phyloP scores from a whole-genome alignment of 352 stramenopile species.

The Pythium graminicola region DNA sequence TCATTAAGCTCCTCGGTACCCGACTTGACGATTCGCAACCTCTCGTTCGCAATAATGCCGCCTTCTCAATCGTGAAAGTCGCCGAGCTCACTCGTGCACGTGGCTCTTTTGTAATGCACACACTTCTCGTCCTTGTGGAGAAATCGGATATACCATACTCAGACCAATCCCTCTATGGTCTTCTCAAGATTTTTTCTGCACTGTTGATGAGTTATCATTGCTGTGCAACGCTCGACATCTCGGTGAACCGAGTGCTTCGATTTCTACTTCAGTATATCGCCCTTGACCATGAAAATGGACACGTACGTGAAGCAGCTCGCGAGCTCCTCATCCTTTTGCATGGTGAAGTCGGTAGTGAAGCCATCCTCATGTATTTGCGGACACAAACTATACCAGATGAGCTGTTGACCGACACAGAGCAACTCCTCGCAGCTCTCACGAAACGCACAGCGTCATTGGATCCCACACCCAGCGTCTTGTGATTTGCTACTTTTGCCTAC shows the following conservation, averaged over 20 bases:
- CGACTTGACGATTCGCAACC: slow-evolving; percentile 24
- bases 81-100: slow-evolving; percentile 29
- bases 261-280: slow-evolving; percentile 28
- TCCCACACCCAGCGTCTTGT: slow-evolving; percentile 11
- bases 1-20: slow-evolving; percentile 11
- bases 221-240: slow-evolving; percentile 42
- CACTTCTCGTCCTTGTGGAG: slow-evolving; percentile 13
- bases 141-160: background rate
- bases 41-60: slow-evolving; percentile 27
- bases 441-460: slow-evolving; percentile 11
- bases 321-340: slow-evolving; percentile 34
- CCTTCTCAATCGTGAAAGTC: slow-evolving; percentile 27
- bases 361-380: slow-evolving; percentile 17
- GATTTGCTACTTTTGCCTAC: slow-evolving; percentile 2
- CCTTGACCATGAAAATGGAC: slow-evolving; percentile 32
- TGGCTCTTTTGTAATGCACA: slow-evolving; percentile 38
- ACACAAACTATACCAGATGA: slow-evolving; percentile 9
- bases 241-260: slow-evolving; percentile 30
- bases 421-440: slow-evolving; percentile 5
- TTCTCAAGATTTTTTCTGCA: slow-evolving; percentile 38
- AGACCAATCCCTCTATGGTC: slow-evolving; percentile 28
- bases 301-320: slow-evolving; percentile 33
- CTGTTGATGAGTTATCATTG: slow-evolving; percentile 39
- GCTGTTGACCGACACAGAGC: background rate
- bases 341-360: slow-evolving; percentile 27